A percentile compares a stretch with the other conserved stretches of the same genome.
These are phyloP conservation scores for Populus hybrid DNA, from an alignment of 441 rosid genomes.

Conservation along the genomic window DNA sequence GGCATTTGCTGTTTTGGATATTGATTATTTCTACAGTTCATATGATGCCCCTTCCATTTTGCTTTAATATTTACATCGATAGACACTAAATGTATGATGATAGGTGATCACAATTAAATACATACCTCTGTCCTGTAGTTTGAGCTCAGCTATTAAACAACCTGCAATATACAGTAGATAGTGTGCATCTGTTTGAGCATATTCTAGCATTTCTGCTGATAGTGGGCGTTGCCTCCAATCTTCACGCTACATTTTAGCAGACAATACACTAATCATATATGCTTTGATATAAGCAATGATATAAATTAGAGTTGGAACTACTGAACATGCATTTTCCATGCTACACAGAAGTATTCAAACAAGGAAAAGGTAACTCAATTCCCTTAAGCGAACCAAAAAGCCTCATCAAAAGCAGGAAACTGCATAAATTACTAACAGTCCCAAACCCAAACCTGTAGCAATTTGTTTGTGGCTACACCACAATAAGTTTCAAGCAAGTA, in stretches of 20 bases:
- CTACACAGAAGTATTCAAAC: not conserved
- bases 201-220: conserved; percentile 72
- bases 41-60: not conserved
- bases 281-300: not conserved
- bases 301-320: not conserved
- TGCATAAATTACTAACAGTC: not conserved
- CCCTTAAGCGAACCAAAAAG: not conserved
- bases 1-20: not conserved
- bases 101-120: not conserved
- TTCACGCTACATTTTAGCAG: conserved; percentile 61
- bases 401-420: conserved; percentile 1
- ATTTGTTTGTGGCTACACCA: conserved; percentile 72
- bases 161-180: conserved; percentile 74
- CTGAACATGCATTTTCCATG: not conserved
- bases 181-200: conserved; percentile 89
- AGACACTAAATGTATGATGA: not conserved
- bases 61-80: not conserved
- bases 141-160: conserved; percentile 65
- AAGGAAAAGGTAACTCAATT: not conserved
- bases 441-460: conserved; percentile 63
- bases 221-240: conserved; percentile 98
- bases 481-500: conserved; percentile 86
- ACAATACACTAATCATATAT: not conserved
- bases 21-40: not conserved
- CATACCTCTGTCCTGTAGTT: conserved; percentile 57